Evolutionary conservation across 2,329 filamentous ascomycete genomes (phyloP).

Genomic region (Anisogramma anomala): DNA sequence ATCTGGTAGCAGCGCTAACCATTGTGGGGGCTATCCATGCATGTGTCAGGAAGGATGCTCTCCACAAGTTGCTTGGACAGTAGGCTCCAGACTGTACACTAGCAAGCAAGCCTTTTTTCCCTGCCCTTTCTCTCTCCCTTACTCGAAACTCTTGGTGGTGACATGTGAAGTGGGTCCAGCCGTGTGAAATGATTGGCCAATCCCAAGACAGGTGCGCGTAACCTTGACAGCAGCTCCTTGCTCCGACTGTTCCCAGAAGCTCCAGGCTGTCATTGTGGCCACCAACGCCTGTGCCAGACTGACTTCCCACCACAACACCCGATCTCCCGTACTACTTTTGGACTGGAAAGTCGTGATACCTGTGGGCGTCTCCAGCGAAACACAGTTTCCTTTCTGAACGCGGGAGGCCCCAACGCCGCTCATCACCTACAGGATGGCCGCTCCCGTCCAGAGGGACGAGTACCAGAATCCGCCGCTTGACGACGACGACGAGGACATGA

Average conservation of each 20-base stretch:
- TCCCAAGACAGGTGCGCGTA: background rate
- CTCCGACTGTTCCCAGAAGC: too few species aligned
- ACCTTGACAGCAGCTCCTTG: background rate
- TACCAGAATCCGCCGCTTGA: constrained; percentile 48
- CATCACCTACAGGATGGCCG: constrained; percentile 30
- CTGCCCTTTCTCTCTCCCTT: too few species aligned
- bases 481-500: constrained; percentile 52
- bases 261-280: constrained; percentile 11
- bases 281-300: too few species aligned
- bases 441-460: constrained; percentile 39
- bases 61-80: too few species aligned
- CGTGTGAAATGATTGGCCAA: constrained; percentile 5
- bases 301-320: too few species aligned
- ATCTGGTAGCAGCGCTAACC: too few species aligned
- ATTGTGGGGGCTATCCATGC: too few species aligned
- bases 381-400: background rate
- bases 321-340: background rate
- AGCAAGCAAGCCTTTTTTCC: too few species aligned
- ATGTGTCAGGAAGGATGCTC: too few species aligned
- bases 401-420: background rate
- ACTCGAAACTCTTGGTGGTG: background rate
- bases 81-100: too few species aligned
- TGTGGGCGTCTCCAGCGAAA: too few species aligned
- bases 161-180: background rate
- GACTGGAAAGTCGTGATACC: background rate